phyloP scores from a whole-genome alignment of 441 rosid genomes.

The Brassica balearica region DNA sequence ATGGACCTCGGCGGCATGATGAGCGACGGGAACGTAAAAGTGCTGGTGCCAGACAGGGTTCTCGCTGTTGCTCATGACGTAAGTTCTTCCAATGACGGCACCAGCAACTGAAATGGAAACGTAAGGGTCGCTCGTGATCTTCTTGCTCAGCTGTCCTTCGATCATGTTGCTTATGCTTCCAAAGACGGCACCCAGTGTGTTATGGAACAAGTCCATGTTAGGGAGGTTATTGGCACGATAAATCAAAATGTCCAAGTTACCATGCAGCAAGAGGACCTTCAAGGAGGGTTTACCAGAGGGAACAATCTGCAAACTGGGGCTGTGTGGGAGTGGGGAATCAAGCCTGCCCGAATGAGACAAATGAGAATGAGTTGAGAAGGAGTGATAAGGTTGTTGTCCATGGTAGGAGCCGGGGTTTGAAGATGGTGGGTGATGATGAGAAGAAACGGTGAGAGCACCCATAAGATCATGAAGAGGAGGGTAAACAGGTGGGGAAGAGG shows the following conservation, averaged over 20 bases:
- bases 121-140: conserved; percentile 40
- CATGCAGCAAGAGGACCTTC: conserved; percentile 79
- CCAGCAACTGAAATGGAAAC: conserved; percentile 68
- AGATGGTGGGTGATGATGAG: conserved; percentile 24
- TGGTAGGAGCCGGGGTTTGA: conserved; percentile 16
- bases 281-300: conserved; percentile 49
- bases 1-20: conserved; percentile 78
- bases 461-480: conserved; percentile 33
- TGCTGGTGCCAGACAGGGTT: conserved; percentile 93
- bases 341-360: conserved; percentile 47
- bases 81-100: conserved; percentile 88
- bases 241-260: conserved; percentile 85
- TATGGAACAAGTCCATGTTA: conserved; percentile 95
- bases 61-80: conserved; percentile 81
- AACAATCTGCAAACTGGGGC: conserved; percentile 56
- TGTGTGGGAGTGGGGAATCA: conserved; percentile 48
- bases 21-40: conserved; percentile 92
- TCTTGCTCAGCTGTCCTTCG: conserved; percentile 52
- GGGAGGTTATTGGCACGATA: conserved; percentile 82
- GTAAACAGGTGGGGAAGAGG: conserved; percentile 27
- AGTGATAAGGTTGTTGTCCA: conserved; percentile 41
- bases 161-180: conserved; percentile 50
- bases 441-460: conserved; percentile 17
- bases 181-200: conserved; percentile 63
- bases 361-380: conserved; percentile 56